Base-by-base conservation (phyloP, 2,329 filamentous ascomycete genomes). In the Aspergillus fructus region DNA sequence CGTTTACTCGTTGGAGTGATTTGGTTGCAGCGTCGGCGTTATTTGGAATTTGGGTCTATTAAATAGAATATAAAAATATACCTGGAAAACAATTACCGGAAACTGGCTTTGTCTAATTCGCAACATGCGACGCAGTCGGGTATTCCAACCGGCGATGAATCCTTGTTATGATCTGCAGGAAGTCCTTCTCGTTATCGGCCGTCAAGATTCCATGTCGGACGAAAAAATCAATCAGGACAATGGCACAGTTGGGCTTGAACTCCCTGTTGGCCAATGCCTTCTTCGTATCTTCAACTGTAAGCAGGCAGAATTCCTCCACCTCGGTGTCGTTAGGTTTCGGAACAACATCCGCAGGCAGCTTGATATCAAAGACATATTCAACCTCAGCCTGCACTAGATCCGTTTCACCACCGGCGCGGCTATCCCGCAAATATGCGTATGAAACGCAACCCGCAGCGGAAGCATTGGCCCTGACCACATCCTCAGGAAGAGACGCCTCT, bases 161-260 rank as follows among this genome's bases (percentile, higher is more conserved):
- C 70, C 90, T 85, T 58, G 81, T 80, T 60, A 85, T 79, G 66
- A 97, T 92, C 75, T 92, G 87, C 61, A 89, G 80, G 69, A 89
- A 92, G 68, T 93, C 79, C 49, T 83, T 82, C 77, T 97, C 93
- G 69, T 92, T 91, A 66, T 90, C 89, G 43, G 79, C 74, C 8
- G 88, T 96, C 69, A 97, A 70, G 60, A 96, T 85, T 0, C 90
- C 89, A 74, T 92, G 90, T 53, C 93, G 84, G 64, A 96, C 81
- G 71, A 99, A 90, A 77, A 97, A 99, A 73, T 97, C 92, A 46
- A 97, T 76, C 71, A 94, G 77, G 48, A 96, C 85, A 57, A 94
- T 72, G 13, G 90, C 89, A 74, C 93, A 97, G 73, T 97, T 97
- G 2, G 93, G 89, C 79, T 99, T 99, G 79, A 93, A 99, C 65